Evolutionary conservation across 495 filamentous ascomycete genomes (phyloP), one percentile per base, ranked within the genome.

Genomic region (Aspergillus cavernicola): DNA sequence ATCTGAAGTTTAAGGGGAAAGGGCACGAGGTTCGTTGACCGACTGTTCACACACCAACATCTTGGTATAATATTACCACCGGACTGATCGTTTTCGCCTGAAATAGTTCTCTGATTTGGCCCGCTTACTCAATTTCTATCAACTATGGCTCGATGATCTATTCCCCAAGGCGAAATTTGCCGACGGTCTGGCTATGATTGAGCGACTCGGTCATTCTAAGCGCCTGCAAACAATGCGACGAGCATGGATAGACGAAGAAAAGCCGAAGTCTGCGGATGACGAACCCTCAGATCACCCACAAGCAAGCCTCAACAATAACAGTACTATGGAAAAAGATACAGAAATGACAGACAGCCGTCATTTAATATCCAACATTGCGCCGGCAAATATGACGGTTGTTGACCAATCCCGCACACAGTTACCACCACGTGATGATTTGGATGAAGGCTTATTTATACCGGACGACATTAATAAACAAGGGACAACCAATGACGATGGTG

Each of bases 91-190:
- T 32, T 41, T n/a, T 23, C 18, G 9, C 26, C 18, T 20, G 26
- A 15, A 10, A 32, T 52, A 96, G 89, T 99, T 91, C 67, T 85
- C 84, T 24, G 93, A 99, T 66, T 79, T 89, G 2, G 79, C 86
- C 2, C 83, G 85, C 42, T 78, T 99, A 10, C 80, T 99, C 52
- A 86, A 87, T 36, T 87, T 91, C 63, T 99, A 97, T 66, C 93
- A 97, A 65, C 70, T 95, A 57, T 99, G 93, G 93, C 88, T 97
- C 5, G 93, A 99, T 65, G 90, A 96, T 53, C 76, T 99, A 20
- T 99, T 89, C 59, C 95, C 93, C 37, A 90, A 92, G 58, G 93
- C 92, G 1, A 95, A 90, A 63, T 97, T 99, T 53, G 77, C 86
- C 20, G 95, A 99, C 62, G 93, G 88, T 4, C 74, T 97, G 16